Evolutionary conservation across 495 filamentous ascomycete species (phyloP), one percentile per base, ranked within the genome.

Genomic region (Penicillium steckii): DNA sequence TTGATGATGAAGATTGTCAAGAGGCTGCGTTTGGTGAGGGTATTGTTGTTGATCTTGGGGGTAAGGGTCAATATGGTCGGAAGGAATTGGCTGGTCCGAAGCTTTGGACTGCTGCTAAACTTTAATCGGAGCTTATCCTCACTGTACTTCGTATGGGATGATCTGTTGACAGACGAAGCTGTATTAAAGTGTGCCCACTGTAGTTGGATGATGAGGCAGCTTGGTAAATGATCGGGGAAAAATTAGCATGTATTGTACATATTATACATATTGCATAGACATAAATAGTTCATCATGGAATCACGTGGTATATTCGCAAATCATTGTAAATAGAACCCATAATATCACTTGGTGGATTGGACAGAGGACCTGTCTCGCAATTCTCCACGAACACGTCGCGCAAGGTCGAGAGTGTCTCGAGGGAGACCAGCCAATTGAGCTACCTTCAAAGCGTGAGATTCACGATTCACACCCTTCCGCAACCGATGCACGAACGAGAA

Each of bases 381-480:
- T 42, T 62, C 35, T 22, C 61, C 35, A 10, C 67, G 70, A 4
- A 73, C 62, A 17, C 56, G 58, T 9, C 46, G 52, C 8, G 86
- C 87, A 45, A 85, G 65, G 18, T 69, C 70, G 33, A 90, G 78
- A 1, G 81, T 81, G 29, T 75, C 68, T 45, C 77, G 79, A 4
- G 86, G 86, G 44, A 91, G 50, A 8, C 91, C 91, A 10, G 94
- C 95, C 53, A 98, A 67, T 46, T 83, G 79, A 12, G 95, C 95
- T 8, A 97, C 94, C 62, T 95, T 97, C 40, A 98, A 65, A 21
- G 94, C 94, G 71, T 98, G 95, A 37, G 86, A 91, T 53, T 87
- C 71, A 27, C 83, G 81, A 73, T 97, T 98, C 45, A 95, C 85
- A 1, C 94, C 94, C 64, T 78, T 83, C 37, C 84, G 78, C 56